phyloP scores from a whole-genome alignment of 495 filamentous ascomycete species.

The Penicillium pulvis region DNA sequence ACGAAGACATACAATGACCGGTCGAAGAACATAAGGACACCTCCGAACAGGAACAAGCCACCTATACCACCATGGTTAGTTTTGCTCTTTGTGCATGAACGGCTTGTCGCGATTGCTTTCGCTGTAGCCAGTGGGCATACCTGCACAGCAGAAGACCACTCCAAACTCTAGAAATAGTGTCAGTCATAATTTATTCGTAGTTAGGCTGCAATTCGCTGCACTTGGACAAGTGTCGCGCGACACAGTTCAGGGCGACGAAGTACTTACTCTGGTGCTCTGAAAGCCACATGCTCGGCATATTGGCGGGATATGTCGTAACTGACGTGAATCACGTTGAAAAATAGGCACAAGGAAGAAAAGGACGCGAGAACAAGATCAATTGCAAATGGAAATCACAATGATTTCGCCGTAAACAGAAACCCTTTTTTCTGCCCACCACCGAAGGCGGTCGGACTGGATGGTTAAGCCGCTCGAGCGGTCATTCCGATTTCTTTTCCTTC shows the following conservation, averaged over 20 bases:
- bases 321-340: background rate
- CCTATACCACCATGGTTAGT: slow-evolving; percentile 50
- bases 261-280: slow-evolving; percentile 90
- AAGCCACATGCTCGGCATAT: slow-evolving; percentile 85
- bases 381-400: background rate
- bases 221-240: slow-evolving; percentile 10
- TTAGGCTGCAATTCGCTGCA: background rate
- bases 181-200: slow-evolving; percentile 3
- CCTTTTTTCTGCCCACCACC: slow-evolving; percentile 17
- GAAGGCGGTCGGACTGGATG: slow-evolving; percentile 16
- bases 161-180: slow-evolving; percentile 70
- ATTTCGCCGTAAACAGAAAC: slow-evolving; percentile 22
- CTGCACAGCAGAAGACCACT: slow-evolving; percentile 91
- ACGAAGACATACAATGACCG: slow-evolving; percentile 71
- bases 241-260: background rate
- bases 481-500: slow-evolving; percentile 8
- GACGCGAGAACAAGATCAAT: background rate
- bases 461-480: slow-evolving; percentile 16
- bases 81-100: background rate
- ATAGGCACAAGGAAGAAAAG: background rate
- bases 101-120: background rate
- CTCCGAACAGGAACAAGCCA: slow-evolving; percentile 89
- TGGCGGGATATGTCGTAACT: slow-evolving; percentile 4
- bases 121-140: slow-evolving; percentile 53
- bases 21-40: slow-evolving; percentile 96